Evolutionary conservation across 2,329 filamentous ascomycete genomes (phyloP).

Genomic region (Mariannaea sp.): DNA sequence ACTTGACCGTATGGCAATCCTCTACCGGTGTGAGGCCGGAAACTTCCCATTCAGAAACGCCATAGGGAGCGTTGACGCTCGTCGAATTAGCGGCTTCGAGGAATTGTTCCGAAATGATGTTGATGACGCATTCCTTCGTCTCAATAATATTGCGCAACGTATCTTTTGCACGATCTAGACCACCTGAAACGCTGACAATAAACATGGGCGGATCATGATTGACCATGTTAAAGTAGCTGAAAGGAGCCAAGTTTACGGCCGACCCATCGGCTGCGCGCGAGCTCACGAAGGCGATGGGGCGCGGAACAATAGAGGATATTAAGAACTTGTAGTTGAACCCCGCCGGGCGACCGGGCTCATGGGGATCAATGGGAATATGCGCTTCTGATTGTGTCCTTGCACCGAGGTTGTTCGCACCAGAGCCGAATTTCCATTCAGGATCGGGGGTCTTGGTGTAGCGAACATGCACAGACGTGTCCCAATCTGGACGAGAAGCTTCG

Average conservation of each 20-base stretch:
- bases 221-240: slow-evolving; percentile 84
- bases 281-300: slow-evolving; percentile 73
- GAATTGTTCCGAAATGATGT: slow-evolving; percentile 84
- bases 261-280: slow-evolving; percentile 63
- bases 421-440: slow-evolving; percentile 68
- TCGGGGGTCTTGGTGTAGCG: slow-evolving; percentile 66
- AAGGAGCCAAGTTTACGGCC: slow-evolving; percentile 78
- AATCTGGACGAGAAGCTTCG: slow-evolving; percentile 68
- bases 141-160: slow-evolving; percentile 75
- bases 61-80: slow-evolving; percentile 76
- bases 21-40: slow-evolving; percentile 74
- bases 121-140: slow-evolving; percentile 78
- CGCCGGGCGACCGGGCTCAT: slow-evolving; percentile 69
- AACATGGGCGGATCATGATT: slow-evolving; percentile 89
- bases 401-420: slow-evolving; percentile 63
- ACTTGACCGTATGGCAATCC: slow-evolving; percentile 67
- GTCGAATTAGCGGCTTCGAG: slow-evolving; percentile 88
- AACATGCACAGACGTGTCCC: slow-evolving; percentile 54
- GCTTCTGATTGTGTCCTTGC: slow-evolving; percentile 42
- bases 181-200: slow-evolving; percentile 58
- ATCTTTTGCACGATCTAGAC: slow-evolving; percentile 69
- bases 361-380: slow-evolving; percentile 82
- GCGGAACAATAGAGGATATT: slow-evolving; percentile 80
- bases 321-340: slow-evolving; percentile 89
- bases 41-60: slow-evolving; percentile 78